A percentile compares a stretch with the other conserved stretches of the same genome.
Conservation (phyloP, 2,329 filamentous ascomycete species). For the Penicillium corylophilum region DNA sequence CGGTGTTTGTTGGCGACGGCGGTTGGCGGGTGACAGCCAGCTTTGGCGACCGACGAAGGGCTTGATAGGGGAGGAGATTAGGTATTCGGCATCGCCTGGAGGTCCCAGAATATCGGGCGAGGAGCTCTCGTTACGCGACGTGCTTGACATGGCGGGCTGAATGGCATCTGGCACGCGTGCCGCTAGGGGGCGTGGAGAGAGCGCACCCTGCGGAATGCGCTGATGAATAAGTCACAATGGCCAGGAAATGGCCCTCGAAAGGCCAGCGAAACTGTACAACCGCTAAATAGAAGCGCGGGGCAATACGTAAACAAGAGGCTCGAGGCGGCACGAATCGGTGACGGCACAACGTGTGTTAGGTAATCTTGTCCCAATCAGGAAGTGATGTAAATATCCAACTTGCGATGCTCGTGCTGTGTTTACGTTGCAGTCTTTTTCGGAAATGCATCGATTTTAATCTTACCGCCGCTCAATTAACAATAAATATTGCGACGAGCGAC, state of each 20-base stretch:
- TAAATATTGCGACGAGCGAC: too few species aligned
- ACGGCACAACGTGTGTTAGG: conserved; percentile 13
- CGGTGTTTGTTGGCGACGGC: conserved; percentile 34
- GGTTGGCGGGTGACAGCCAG: conserved; percentile 40
- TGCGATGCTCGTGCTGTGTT: neutral
- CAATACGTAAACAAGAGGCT: conserved; percentile 38
- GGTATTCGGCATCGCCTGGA: conserved; percentile 42
- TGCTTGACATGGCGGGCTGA: conserved; percentile 30
- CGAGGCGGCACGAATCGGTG: conserved; percentile 30
- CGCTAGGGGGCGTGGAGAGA: conserved; percentile 22
- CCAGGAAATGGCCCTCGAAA: neutral
- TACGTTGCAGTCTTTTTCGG: neutral
- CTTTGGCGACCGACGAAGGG: conserved; percentile 40
- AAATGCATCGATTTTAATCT: neutral
- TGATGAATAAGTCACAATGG: conserved; percentile 4
- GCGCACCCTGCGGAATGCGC: conserved; percentile 21
- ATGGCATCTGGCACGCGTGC: conserved; percentile 23
- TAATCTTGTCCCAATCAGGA: conserved; percentile 13
- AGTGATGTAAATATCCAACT: neutral
- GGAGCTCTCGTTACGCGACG: conserved; percentile 39
- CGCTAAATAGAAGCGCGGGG: conserved; percentile 19
- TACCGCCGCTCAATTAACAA: too few species aligned
- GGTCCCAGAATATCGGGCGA: conserved; percentile 46
- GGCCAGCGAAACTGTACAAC: conserved; percentile 6
- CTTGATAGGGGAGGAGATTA: conserved; percentile 44